Evolutionary conservation across 805 yeast species (phyloP), one percentile per base, ranked within the genome.

Genomic region (Kazachstania bromeliacearum): DNA sequence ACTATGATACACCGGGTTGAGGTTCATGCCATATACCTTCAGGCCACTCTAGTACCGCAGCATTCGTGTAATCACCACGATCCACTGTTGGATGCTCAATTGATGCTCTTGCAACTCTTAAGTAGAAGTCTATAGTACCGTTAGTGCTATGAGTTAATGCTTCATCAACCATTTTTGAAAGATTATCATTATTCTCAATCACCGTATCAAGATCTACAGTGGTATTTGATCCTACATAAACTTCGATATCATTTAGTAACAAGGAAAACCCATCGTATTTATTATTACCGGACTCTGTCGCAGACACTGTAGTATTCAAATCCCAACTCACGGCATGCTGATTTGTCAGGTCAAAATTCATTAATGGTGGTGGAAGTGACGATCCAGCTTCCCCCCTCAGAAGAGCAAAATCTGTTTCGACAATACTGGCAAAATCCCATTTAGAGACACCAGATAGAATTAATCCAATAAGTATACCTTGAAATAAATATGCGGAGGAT

Each of bases 371-470:
- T 12, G 60, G 45, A 10, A 53, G 41, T 5, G 60, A 49, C 3
- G 52, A 76, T 31, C 74, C 70, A 0, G 94, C 88, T 47, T 83
- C 95, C 14, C 81, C 81, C 45, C 96, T 66, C 38, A 75, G 55
- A 30, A 88, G 56, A 3, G 83, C 69, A 4, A 67, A 60, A 18
- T 71, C 71, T 0, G 95, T 84, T 51, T 89, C 96, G 1, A 83
- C 76, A 38, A 89, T 75, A 10, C 95, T 77, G 2, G 94, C 96
- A 50, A 82, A 77, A 38, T 92, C 96, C 98, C 98, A 89, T 38
- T 94, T 66, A 0, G 94, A 75, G 2, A 85, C 76, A 0, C 98
- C 98, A 16, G 88, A 80, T 5, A 87, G 66, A 34, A 82, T 68
- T 31, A 89, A 63, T 0, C 96, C 98, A 0, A 85, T 55, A 17